Percentiles rank a stretch among this genome's conserved stretches.
phyloP scores from a whole-genome alignment of 805 yeast species.

The Zygotorulaspora danielsina region DNA sequence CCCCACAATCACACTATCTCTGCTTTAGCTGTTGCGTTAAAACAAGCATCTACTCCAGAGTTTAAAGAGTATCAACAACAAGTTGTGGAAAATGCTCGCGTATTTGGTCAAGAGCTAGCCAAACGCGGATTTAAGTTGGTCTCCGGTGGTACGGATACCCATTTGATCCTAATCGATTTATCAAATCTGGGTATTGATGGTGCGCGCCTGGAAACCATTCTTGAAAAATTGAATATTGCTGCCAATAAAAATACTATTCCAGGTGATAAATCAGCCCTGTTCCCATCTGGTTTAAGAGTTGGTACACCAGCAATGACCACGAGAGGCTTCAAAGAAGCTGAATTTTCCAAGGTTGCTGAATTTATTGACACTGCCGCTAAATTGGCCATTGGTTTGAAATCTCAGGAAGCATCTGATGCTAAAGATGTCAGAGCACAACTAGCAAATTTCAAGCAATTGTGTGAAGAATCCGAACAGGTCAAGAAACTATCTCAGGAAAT shows the following conservation, averaged over 20 bases:
- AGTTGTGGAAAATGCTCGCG: slow-evolving; percentile 76
- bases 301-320: slow-evolving; percentile 99
- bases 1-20: slow-evolving; percentile 98
- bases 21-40: slow-evolving; percentile 91
- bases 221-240: slow-evolving; percentile 88
- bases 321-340: slow-evolving; percentile 78
- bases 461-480: slow-evolving; percentile 59
- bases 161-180: slow-evolving; percentile 79
- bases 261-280: slow-evolving; percentile 91
- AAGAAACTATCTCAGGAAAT: slow-evolving; percentile 61
- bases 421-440: slow-evolving; percentile 59
- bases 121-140: slow-evolving; percentile 70
- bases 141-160: slow-evolving; percentile 92
- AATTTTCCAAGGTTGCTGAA: slow-evolving; percentile 74
- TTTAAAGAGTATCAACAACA: slow-evolving; percentile 79
- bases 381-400: slow-evolving; percentile 58
- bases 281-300: slow-evolving; percentile 93
- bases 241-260: slow-evolving; percentile 95
- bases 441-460: slow-evolving; percentile 66
- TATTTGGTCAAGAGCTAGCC: slow-evolving; percentile 64
- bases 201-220: slow-evolving; percentile 88
- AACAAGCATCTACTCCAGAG: slow-evolving; percentile 87
- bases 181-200: slow-evolving; percentile 80
- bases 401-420: slow-evolving; percentile 40
- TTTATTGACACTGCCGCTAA: slow-evolving; percentile 77